Evolutionary conservation across 2,329 filamentous ascomycete species (phyloP).

Genomic region (Cytospora paraplurivora): DNA sequence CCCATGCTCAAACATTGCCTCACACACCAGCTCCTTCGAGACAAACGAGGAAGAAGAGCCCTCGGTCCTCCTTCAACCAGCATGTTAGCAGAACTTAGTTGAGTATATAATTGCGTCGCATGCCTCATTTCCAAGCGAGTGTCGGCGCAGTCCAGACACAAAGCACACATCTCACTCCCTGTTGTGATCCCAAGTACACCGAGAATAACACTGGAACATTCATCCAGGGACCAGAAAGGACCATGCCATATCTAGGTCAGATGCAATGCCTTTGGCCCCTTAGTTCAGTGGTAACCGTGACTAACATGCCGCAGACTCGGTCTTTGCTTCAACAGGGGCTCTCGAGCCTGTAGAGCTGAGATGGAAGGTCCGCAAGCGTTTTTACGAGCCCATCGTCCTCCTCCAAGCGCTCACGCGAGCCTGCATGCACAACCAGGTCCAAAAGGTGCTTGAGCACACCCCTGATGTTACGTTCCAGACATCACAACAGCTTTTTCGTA

Average conservation of each 20-base stretch:
- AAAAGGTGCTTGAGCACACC: not conserved
- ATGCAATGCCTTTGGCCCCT: no score
- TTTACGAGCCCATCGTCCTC: constrained; percentile 26
- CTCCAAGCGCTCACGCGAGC: constrained; percentile 16
- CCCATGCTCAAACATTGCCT: not conserved
- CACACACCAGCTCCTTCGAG: no score
- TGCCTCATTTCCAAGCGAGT: not conserved
- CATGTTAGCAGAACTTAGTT: not conserved
- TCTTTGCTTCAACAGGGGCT: not conserved
- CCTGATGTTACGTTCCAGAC: constrained; percentile 18
- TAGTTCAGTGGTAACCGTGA: no score
- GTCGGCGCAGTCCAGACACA: not conserved
- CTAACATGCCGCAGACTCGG: not conserved
- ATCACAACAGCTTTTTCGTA: constrained; percentile 30
- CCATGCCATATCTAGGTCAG: not conserved
- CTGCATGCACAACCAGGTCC: constrained; percentile 14
- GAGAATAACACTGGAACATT: not conserved
- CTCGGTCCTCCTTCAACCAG: not conserved
- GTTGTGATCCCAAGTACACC: not conserved
- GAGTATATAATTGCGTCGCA: not conserved
- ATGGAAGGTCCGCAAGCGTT: constrained; percentile 14
- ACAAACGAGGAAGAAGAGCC: not conserved
- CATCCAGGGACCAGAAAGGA: not conserved
- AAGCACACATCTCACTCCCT: not conserved
- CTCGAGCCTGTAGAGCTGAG: not conserved